A percentile compares a stretch with the other conserved stretches of the same genome.
phyloP scores from a whole-genome alignment of 73 alveolate genomes.

The Effrenium voratum region DNA sequence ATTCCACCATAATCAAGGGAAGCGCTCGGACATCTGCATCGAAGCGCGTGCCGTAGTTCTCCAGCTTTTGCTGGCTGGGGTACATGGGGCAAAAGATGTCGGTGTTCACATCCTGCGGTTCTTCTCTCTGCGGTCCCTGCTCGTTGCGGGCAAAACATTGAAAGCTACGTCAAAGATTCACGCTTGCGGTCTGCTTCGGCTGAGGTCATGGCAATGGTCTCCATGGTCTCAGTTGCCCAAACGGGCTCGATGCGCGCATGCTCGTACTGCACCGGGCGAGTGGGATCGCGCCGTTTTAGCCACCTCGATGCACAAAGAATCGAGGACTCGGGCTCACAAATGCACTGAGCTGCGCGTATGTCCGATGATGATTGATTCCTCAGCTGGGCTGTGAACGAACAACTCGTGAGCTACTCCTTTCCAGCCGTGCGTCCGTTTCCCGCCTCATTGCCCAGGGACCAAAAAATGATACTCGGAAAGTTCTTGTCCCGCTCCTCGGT shows the following conservation, averaged over 20 bases:
- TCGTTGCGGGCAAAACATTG: too few species aligned
- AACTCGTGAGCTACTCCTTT: background rate
- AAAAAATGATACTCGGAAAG: slow-evolving; percentile 94
- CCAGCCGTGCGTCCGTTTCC: slow-evolving; percentile 82
- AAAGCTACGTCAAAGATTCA: too few species aligned
- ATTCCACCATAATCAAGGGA: slow-evolving; percentile 93
- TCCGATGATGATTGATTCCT: slow-evolving; percentile 78
- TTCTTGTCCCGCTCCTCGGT: slow-evolving; percentile 94
- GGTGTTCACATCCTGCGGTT: slow-evolving; percentile 32
- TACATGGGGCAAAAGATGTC: slow-evolving; percentile 94
- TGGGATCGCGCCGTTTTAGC: slow-evolving; percentile 66
- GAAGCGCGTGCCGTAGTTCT: slow-evolving; percentile 43
- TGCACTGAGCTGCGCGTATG: slow-evolving; percentile 17
- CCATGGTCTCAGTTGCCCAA: slow-evolving; percentile 76
- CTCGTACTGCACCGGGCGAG: slow-evolving; percentile 93
- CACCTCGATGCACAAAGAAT: slow-evolving; percentile 5
- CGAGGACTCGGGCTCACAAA: background rate
- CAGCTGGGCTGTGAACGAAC: background rate
- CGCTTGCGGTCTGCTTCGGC: background rate
- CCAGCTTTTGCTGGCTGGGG: slow-evolving; percentile 89
- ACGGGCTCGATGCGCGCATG: slow-evolving; percentile 63
- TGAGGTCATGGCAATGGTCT: slow-evolving; percentile 50
- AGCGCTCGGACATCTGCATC: slow-evolving; percentile 50
- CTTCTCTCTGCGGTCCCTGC: too few species aligned
- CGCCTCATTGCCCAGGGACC: slow-evolving; percentile 96